Conservation (phyloP, 805 yeast species). For the Jamesozyma lodderae region DNA sequence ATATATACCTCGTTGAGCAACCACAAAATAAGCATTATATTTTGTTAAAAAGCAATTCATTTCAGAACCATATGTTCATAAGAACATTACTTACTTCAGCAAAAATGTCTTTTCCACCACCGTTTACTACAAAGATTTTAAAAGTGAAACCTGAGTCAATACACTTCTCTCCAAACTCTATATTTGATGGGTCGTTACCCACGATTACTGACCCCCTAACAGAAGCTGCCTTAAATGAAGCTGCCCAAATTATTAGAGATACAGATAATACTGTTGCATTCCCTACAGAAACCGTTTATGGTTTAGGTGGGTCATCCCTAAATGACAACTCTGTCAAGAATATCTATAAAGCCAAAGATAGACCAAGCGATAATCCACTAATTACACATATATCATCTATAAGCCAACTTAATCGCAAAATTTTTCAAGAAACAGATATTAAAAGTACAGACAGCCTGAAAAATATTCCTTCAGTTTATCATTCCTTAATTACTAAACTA, state of each 20-base stretch:
- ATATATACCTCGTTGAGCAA: too few relatives aligned
- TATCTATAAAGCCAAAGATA: constrained; percentile 80
- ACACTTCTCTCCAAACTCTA: constrained; percentile 33
- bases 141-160: constrained; percentile 49
- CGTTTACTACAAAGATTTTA: constrained; percentile 37
- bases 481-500: constrained; percentile 51
- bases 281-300: constrained; percentile 97
- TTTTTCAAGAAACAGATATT: constrained; percentile 33
- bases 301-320: constrained; percentile 82
- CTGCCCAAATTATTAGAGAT: constrained; percentile 45
- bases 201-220: constrained; percentile 46
- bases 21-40: too few relatives aligned
- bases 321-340: constrained; percentile 61
- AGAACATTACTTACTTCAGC: background rate
- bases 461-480: constrained; percentile 60
- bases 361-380: constrained; percentile 93
- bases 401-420: constrained; percentile 55
- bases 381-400: constrained; percentile 81
- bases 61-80: constrained; percentile 2
- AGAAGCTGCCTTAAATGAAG: constrained; percentile 40
- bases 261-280: constrained; percentile 69
- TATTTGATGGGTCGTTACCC: constrained; percentile 34
- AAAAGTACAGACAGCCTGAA: constrained; percentile 19
- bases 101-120: constrained; percentile 1
- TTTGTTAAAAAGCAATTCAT: too few relatives aligned